Base-by-base conservation (phyloP, 2,329 filamentous ascomycete genomes). In the Zymoseptoria brevis region DNA sequence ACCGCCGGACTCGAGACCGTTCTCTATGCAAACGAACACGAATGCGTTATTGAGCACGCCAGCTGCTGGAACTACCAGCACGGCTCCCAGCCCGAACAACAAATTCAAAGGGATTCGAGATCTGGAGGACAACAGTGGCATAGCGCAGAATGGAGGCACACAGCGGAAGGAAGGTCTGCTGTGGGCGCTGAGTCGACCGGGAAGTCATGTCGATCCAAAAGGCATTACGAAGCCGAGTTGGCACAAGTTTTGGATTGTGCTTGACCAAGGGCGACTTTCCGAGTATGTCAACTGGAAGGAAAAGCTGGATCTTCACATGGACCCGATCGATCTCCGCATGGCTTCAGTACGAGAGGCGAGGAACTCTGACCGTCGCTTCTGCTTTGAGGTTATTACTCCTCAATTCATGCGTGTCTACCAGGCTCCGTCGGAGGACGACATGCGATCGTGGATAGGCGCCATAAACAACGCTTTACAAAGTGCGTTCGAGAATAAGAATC, bases 231-330 rank as follows among this genome's bases (percentile, higher is more conserved):
- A 97, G 73, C 91, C 96, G 75, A 92, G 90, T 55, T 99, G 94
- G 94, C 94, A 99, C 75, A 99, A 99, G 89, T 99, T 97, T 75
- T 99, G 94, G 94, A 95, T 99, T 64, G 94, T 99, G 1, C 81
- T 99, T 51, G 95, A 97, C 72, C 92, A 96, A 74, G 94, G 94
- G 22, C 96, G 94, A 72, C 81, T 99, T 16, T 96, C 93, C 1
- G 94, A 99, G 72, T 99, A 99, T 75, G 96, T 92, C 72, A 97
- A 99, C 73, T 99, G 94, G 94, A 99, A 99, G 75, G 90, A 99
- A 73, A 93, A 86, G 73, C 83, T 99, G 22, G 94, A 99, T 74
- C 79, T 97, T 24, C 95, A 99, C 73, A 97, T 96, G 85, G 94
- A 97, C 1, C 94, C 94, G 0, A 97, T 99, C 65, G 95, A 99